Conservation (phyloP, 2,329 filamentous ascomycete species). For the Ophiostoma angusticollis region DNA sequence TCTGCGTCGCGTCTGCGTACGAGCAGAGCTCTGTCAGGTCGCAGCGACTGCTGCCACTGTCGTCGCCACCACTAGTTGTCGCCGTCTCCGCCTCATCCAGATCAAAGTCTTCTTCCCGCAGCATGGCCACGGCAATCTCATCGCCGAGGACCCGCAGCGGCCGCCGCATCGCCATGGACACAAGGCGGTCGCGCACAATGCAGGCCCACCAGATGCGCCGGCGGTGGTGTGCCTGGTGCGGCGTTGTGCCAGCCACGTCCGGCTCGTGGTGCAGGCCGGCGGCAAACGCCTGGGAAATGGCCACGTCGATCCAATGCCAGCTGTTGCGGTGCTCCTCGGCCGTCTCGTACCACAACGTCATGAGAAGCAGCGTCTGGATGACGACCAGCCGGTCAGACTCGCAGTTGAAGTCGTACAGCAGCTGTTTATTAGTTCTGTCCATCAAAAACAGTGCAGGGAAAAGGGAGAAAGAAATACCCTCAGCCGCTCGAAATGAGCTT, state of each 20-base stretch:
- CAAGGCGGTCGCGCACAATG: slow-evolving; percentile 54
- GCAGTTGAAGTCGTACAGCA: slow-evolving; percentile 59
- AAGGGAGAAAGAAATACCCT: no score
- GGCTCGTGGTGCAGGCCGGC: slow-evolving; percentile 56
- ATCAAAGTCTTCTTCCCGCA: slow-evolving; percentile 49
- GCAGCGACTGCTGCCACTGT: no score
- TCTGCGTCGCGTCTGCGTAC: no score
- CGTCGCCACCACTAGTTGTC: no score
- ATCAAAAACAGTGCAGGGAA: no score
- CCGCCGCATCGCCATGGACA: slow-evolving; percentile 54
- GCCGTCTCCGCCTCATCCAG: no score
- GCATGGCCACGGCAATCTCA: slow-evolving; percentile 55
- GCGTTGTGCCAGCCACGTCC: slow-evolving; percentile 42
- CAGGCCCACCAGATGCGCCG: slow-evolving; percentile 61
- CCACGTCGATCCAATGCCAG: slow-evolving; percentile 61
- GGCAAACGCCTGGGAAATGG: slow-evolving; percentile 53
- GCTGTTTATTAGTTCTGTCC: no score
- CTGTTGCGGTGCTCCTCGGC: slow-evolving; percentile 59
- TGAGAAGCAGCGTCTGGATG: slow-evolving; percentile 50
- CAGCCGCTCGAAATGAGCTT: slow-evolving; percentile 38
- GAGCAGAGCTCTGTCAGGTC: no score
- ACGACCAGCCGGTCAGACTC: slow-evolving; percentile 54
- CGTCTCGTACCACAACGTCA: slow-evolving; percentile 60
- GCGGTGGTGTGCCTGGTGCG: slow-evolving; percentile 42
- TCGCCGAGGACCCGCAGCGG: slow-evolving; percentile 54